phyloP scores from a whole-genome alignment of 2,329 filamentous ascomycete genomes.

The Magnaporthiopsis rhizophila region DNA sequence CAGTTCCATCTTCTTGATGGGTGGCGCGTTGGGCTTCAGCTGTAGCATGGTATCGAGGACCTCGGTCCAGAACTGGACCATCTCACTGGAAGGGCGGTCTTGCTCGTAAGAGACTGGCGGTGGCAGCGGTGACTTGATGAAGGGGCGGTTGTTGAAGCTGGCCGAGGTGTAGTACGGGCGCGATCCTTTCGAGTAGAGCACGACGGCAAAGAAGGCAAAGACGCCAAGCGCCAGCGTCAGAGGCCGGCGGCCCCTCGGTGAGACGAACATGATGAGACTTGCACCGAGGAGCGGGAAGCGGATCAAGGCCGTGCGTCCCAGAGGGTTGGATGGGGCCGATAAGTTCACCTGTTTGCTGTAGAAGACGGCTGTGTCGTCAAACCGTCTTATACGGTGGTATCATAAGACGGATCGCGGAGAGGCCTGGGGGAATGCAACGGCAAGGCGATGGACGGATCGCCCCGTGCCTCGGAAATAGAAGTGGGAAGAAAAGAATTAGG shows the following conservation, averaged over 20 bases:
- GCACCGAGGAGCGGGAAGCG: no score
- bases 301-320: no score
- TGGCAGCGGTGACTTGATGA: not conserved
- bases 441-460: not conserved
- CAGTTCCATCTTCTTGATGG: slow-evolving; percentile 2
- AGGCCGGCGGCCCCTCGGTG: slow-evolving; percentile 5
- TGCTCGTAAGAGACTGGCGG: not conserved
- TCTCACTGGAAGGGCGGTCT: slow-evolving; percentile 11
- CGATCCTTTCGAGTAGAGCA: not conserved
- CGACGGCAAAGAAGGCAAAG: not conserved
- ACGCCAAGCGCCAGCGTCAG: not conserved
- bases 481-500: not conserved
- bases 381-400: not conserved
- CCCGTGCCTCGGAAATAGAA: not conserved
- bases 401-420: not conserved
- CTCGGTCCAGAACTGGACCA: slow-evolving; percentile 13
- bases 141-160: not conserved
- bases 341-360: not conserved
- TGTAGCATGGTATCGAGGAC: slow-evolving; percentile 11
- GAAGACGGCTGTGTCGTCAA: not conserved
- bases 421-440: not conserved
- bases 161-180: not conserved
- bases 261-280: slow-evolving; percentile 5
- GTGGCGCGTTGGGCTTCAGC: slow-evolving; percentile 4
- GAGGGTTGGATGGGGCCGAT: no score